A percentile compares a stretch with the other conserved stretches of the same genome.
Conservation (phyloP, 176 grass and related monocot genomes). For the Bonia amplexicaulis region DNA sequence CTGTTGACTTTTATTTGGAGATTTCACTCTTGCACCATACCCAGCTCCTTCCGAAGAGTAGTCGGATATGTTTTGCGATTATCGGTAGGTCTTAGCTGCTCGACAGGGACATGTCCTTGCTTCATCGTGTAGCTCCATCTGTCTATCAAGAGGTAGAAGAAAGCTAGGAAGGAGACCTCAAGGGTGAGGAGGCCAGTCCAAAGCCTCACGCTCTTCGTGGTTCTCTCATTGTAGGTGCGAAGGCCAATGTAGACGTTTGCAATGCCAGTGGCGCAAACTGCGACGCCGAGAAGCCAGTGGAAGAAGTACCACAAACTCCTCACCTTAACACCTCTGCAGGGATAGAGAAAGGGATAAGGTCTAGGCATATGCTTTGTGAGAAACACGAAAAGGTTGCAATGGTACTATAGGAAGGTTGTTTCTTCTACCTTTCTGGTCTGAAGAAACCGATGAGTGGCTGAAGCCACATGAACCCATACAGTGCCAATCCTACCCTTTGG, state of each 20-base stretch:
- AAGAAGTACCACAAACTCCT: slow-evolving; percentile 80
- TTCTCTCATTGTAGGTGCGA: slow-evolving; percentile 70
- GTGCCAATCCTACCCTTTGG: slow-evolving; percentile 71
- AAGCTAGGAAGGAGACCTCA: slow-evolving; percentile 61
- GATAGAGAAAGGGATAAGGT: background rate
- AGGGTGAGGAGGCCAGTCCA: slow-evolving; percentile 76
- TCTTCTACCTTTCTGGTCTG: slow-evolving; percentile 64
- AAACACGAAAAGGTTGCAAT: background rate
- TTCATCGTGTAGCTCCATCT: slow-evolving; percentile 78
- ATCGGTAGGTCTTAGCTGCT: slow-evolving; percentile 64
- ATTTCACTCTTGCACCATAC: slow-evolving; percentile 32
- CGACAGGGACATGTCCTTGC: slow-evolving; percentile 48
- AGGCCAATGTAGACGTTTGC: slow-evolving; percentile 79
- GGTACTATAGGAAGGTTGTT: background rate
- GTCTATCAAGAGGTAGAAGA: slow-evolving; percentile 78
- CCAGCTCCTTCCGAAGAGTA: slow-evolving; percentile 47
- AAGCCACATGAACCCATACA: slow-evolving; percentile 80
- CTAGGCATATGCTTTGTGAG: background rate
- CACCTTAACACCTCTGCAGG: slow-evolving; percentile 53
- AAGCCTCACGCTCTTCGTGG: slow-evolving; percentile 51
- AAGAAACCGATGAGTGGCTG: slow-evolving; percentile 87
- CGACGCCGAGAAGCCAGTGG: slow-evolving; percentile 69
- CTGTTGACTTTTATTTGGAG: background rate
- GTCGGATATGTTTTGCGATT: slow-evolving; percentile 46
- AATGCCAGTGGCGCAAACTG: slow-evolving; percentile 52